Evolutionary conservation across 1,284 basidiomycete genomes (phyloP).

Genomic region (Porogramme epimiltina): DNA sequence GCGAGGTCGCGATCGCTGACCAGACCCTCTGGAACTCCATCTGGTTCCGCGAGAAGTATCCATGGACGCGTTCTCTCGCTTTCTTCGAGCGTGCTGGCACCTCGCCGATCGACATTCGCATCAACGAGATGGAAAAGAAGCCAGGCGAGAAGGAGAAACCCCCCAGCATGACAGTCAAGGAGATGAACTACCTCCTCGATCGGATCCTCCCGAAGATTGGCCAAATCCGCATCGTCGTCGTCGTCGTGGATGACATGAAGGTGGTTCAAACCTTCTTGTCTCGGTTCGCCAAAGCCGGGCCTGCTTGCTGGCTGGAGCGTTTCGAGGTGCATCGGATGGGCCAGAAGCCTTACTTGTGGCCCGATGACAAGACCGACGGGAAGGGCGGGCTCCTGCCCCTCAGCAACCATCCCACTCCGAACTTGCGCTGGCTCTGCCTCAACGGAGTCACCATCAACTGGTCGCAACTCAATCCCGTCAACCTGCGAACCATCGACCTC

Average conservation of each 20-base stretch:
- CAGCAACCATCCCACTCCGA: constrained; percentile 22
- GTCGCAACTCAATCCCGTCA: constrained; percentile 42
- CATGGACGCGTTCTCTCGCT: constrained; percentile 49
- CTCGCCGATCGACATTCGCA: constrained; percentile 55
- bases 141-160: neutral
- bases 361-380: constrained; percentile 3
- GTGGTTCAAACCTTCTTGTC: constrained; percentile 49
- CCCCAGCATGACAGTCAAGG: constrained; percentile 38
- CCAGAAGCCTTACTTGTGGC: constrained; percentile 29
- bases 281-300: constrained; percentile 41
- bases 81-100: constrained; percentile 57
- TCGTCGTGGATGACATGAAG: constrained; percentile 54
- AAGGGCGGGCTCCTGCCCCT: constrained; percentile 20
- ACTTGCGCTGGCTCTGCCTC: constrained; percentile 49
- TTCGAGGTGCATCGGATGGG: constrained; percentile 58
- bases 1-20: constrained; percentile 24
- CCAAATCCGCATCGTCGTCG: constrained; percentile 56
- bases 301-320: constrained; percentile 46
- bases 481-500: constrained; percentile 62
- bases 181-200: constrained; percentile 49
- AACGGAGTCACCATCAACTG: constrained; percentile 62
- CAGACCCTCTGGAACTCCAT: constrained; percentile 26
- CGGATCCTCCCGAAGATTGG: constrained; percentile 48
- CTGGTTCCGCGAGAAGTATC: constrained; percentile 52
- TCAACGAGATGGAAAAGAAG: constrained; percentile 43